These are phyloP conservation scores for Apiospora phragmitis DNA, from an alignment of 2,329 filamentous ascomycete genomes.

Conservation along the genomic window DNA sequence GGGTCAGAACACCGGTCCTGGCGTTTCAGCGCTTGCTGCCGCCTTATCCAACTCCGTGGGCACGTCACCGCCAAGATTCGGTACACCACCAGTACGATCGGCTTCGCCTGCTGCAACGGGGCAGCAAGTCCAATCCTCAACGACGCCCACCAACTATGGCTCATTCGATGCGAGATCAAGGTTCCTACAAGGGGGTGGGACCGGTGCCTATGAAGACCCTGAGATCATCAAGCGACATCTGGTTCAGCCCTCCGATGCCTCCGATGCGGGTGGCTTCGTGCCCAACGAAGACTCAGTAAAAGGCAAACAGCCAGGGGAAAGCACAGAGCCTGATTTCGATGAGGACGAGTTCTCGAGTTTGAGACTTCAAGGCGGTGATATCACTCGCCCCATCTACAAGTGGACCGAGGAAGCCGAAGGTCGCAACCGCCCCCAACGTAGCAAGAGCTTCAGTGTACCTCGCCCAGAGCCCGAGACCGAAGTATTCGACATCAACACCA, in stretches of 20 bases:
- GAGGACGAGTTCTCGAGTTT: conserved; percentile 92
- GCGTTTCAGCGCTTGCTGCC: conserved; percentile 83
- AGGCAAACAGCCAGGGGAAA: conserved; percentile 50
- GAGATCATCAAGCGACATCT: conserved; percentile 90
- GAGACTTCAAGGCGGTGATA: conserved; percentile 88
- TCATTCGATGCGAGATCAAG: conserved; percentile 75
- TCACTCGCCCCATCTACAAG: conserved; percentile 91
- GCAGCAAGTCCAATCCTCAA: conserved; percentile 45
- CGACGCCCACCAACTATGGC: conserved; percentile 74
- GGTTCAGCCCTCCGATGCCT: conserved; percentile 64
- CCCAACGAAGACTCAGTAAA: conserved; percentile 44
- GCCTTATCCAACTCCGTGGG: conserved; percentile 78
- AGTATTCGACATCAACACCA: conserved; percentile 81
- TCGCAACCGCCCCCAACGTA: conserved; percentile 69
- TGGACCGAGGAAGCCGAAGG: conserved; percentile 90
- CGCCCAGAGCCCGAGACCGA: conserved; percentile 79
- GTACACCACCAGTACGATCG: conserved; percentile 61
- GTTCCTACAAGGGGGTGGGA: conserved; percentile 42
- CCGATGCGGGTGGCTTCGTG: conserved; percentile 37
- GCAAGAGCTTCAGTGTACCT: conserved; percentile 82
- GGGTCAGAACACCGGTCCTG: conserved; percentile 69
- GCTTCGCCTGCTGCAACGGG: conserved; percentile 57
- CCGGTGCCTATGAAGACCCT: conserved; percentile 77
- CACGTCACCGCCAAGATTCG: conserved; percentile 68
- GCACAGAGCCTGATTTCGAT: conserved; percentile 42